A percentile compares a stretch with the other conserved stretches of the same genome.
Evolutionary conservation across 2,329 filamentous ascomycete species (phyloP).

Genomic region (Colletotrichum sp.): DNA sequence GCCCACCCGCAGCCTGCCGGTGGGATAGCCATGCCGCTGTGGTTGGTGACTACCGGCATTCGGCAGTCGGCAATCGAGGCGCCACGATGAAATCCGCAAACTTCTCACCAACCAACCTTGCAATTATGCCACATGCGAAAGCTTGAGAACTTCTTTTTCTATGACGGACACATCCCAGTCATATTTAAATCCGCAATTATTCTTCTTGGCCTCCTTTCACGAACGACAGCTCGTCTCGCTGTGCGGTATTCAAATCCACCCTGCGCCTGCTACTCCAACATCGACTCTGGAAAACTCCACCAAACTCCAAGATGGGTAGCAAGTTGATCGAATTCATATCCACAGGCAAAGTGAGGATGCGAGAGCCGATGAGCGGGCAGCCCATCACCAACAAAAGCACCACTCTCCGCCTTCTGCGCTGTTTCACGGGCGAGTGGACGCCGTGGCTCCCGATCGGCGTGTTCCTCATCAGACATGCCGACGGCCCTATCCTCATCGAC

Average conservation of each 20-base stretch:
- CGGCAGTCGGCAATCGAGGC: neutral
- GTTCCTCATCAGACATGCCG: slow-evolving; percentile 25
- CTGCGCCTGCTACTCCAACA: neutral
- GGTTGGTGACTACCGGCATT: neutral
- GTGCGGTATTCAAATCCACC: neutral
- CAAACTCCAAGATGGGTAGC: neutral
- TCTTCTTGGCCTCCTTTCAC: neutral
- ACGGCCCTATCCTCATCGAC: slow-evolving; percentile 27
- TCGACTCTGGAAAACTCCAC: neutral
- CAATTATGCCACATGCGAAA: neutral
- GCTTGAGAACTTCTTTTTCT: neutral
- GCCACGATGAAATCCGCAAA: neutral
- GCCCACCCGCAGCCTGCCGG: neutral
- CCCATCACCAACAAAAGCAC: slow-evolving; percentile 22
- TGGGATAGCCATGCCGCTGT: neutral
- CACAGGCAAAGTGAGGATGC: slow-evolving; percentile 24
- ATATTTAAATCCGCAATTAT: neutral
- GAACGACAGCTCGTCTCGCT: fast-evolving
- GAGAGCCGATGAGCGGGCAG: slow-evolving; percentile 19
- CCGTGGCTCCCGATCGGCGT: slow-evolving; percentile 24
- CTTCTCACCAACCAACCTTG: neutral
- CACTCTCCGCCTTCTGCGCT: slow-evolving; percentile 23
- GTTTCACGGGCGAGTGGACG: slow-evolving; percentile 23
- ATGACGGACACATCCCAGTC: neutral
- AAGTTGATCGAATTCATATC: slow-evolving; percentile 20